A percentile compares a stretch with the other conserved stretches of the same genome.
Conservation (phyloP, 768 basidiomycete genomes). For the Suillus cothurnatus region DNA sequence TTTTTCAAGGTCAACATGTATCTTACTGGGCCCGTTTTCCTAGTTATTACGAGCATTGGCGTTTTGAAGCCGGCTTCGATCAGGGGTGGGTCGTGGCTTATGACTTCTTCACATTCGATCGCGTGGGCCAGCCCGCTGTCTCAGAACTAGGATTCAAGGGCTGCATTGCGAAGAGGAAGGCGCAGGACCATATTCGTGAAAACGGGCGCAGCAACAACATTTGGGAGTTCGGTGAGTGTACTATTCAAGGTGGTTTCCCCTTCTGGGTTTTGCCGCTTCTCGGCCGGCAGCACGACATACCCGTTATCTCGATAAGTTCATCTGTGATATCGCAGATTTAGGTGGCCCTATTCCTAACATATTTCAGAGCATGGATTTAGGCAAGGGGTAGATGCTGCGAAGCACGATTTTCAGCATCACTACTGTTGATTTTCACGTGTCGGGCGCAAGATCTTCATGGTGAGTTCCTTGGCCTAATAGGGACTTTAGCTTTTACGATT, state of each 20-base stretch:
- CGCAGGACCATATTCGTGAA: slow-evolving; percentile 44
- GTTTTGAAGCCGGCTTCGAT: slow-evolving; percentile 66
- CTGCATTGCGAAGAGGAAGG: slow-evolving; percentile 55
- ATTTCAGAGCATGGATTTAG: slow-evolving; percentile 59
- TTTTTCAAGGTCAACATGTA: slow-evolving; percentile 38
- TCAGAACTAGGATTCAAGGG: slow-evolving; percentile 67
- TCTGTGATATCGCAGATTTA: slow-evolving; percentile 1
- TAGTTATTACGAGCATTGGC: slow-evolving; percentile 64
- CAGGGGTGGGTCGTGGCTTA: slow-evolving; percentile 76
- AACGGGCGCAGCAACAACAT: slow-evolving; percentile 42
- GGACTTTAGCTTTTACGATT: slow-evolving; percentile 5
- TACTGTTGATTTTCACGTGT: slow-evolving; percentile 31
- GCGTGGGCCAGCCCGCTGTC: slow-evolving; percentile 27
- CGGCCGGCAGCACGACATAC: slow-evolving; percentile 7
- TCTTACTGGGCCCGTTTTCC: slow-evolving; percentile 49
- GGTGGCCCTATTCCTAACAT: slow-evolving; percentile 17
- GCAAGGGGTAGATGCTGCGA: slow-evolving; percentile 54
- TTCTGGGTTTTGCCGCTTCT: slow-evolving; percentile 2
- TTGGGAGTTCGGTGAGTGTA: slow-evolving; percentile 67
- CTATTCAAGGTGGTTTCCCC: slow-evolving; percentile 3
- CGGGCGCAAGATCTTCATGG: not conserved
- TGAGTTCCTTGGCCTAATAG: not conserved
- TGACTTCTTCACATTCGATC: slow-evolving; percentile 46
- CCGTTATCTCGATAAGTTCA: slow-evolving; percentile 7
- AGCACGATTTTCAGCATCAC: slow-evolving; percentile 34